Evolutionary conservation across 495 filamentous ascomycete species (phyloP), one percentile per base, ranked within the genome.

Genomic region (Gamarada debralockiae): DNA sequence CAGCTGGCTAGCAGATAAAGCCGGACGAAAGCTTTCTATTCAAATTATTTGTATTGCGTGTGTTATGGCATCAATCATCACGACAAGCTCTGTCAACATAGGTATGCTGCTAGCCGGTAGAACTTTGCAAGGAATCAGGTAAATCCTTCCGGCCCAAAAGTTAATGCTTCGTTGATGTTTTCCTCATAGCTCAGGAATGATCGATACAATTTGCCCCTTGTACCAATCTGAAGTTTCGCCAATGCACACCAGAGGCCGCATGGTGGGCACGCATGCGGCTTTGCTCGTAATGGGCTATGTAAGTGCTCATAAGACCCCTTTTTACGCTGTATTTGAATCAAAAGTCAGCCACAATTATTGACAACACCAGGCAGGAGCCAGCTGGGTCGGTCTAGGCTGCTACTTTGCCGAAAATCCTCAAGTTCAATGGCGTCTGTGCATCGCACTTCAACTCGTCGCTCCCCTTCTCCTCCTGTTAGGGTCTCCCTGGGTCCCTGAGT

Each of bases 41-140:
- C 41, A 44, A n/a, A 44, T 44, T 24, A 44, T 44, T 18, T 44
- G 41, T 24, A 18, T 44, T n/a, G n/a, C 8, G 8, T 44, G 17
- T 24, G 22, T 44, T n/a, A 22, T 44, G 10, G 4, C 41, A 44
- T 4, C 41, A 21, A 24, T 24, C 8, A 20, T 44, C 21, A 4
- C 4, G n/a, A 18, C 1, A 21, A n/a, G 9, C 21, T 44, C 41
- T 20, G 41, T 44, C 17, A 8, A 21, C 9, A 44, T 44, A 10
- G 15, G 4, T 8, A 21, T 44, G 41, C 8, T 44, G 12, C n/a
- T 24, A 23, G 21, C n/a, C 22, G 17, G 21, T 22, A 9, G 21
- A 24, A 7, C 8, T 23, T 22, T 21, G 17, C 15, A 44, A 22
- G 2, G 41, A 9, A 23, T 44, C 20, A 23, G 2, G 17, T 44